Evolutionary conservation across 2,329 filamentous ascomycete species (phyloP), one percentile per base, ranked within the genome.

Genomic region (Ophiostoma australiae): DNA sequence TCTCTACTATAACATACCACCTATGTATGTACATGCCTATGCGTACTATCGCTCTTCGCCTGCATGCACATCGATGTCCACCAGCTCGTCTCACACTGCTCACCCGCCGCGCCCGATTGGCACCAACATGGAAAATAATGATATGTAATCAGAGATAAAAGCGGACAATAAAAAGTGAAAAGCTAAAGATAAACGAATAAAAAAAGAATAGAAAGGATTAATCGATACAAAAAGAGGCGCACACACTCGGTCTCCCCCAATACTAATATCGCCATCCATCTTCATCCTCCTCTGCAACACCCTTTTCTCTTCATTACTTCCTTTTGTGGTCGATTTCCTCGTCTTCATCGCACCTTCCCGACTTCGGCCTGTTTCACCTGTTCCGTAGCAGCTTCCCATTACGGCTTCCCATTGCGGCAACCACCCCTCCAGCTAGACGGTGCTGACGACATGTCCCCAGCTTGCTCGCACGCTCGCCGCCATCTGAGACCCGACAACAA

Each of bases 41-140:
- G 27, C 23, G 20, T 8, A 15, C 58, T 33, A 63, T 63, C 58
- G 15, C 58, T 13, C 23, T n/a, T 55, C 52, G 48, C 55, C 52
- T 61, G 55, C 27, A 61, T 61, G n/a, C 58, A 33, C 33, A 66
- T 39, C 63, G 17, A 33, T 37, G 33, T 33, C 58, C 31, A 35
- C 63, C 61, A n/a, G 33, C 35, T 66, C 63, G 63, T 66, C 63
- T 66, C 33, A 66, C 58, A 63, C 33, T n/a, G 33, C 63, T n/a
- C 63, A 66, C 63, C 63, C 63, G 63, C 63, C 15, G 33, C 35
- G 63, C 63, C 63, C 63, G 63, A 66, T 66, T 66, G 63, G 63
- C 20, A 39, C 8, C 58, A 63, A 27, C 15, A 58, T 58, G 35
- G 31, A n/a, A 39, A 66, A n/a, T 39, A 37, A 23, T 39, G 2